Evolutionary conservation across 768 basidiomycete genomes (phyloP), one percentile per base, ranked within the genome.

Genomic region (Tylopilus sp.): DNA sequence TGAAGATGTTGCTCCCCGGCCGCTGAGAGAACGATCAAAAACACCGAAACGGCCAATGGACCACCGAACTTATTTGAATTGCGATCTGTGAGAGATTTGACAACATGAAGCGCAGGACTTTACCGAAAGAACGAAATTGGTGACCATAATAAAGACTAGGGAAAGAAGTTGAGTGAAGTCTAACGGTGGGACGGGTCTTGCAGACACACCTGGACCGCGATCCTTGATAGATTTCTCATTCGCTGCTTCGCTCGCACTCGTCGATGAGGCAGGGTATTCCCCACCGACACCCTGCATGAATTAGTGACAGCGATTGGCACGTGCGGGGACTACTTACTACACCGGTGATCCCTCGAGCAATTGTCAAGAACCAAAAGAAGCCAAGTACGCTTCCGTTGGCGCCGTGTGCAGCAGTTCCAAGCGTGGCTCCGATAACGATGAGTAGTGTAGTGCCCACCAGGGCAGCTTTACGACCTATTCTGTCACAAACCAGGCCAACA

Each of bases 261-360:
- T 82, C 0, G 82, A 83, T 6, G 82, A 85, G 8, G 83, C 84
- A 1, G 87, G 86, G 65, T 90, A 89, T 70, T 89, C 86, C 22
- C 86, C 86, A 31, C 86, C 86, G 12, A 86, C 85, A 52, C 86
- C 86, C 76, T 84, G 48, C 18, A 36, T 46, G 17, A 43, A 40
- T 59, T 35, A 50, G 40, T 28, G 44, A 48, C 9, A 51, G 38
- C 46, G 21, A 17, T 23, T 15, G 11, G 6, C 18, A 13, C 20
- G 28, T 39, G 22, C 21, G 20, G 44, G 40, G 35, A 38, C 39
- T 15, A 65, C 79, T 61, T 55, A 83, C 83, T 41, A 85, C 68
- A 18, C 85, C 85, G 22, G 84, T 85, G 30, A 88, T 75, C 38
- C 88, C 88, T 50, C 86, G 74, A 15, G 86, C 82, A 55, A 88